A percentile compares a stretch with the other conserved stretches of the same genome.
Conservation (phyloP, 495 filamentous ascomycete species). For the Talaromyces thailandensis region DNA sequence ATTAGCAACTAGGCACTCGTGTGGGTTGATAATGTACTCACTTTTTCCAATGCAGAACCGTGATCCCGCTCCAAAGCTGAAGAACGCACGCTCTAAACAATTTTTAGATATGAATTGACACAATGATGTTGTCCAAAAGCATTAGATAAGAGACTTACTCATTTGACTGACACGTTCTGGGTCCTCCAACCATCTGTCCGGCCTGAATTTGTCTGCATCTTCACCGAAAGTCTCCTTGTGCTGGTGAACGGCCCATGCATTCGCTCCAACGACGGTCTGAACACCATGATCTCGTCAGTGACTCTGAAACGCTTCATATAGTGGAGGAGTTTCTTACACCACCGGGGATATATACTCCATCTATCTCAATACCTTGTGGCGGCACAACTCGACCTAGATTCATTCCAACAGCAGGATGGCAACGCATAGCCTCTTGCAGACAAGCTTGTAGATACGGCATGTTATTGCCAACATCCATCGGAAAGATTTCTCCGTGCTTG, state of each 20-base stretch:
- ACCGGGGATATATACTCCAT: constrained; percentile 17
- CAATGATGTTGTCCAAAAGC: neutral
- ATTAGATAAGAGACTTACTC: neutral
- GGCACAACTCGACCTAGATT: constrained; percentile 20
- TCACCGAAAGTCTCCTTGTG: constrained; percentile 34
- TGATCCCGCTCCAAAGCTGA: neutral
- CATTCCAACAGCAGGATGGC: constrained; percentile 13
- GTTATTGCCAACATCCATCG: neutral
- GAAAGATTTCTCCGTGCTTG: neutral
- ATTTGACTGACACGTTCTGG: constrained; percentile 1
- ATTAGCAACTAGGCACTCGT: neutral
- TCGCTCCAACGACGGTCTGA: constrained; percentile 16
- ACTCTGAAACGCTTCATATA: neutral
- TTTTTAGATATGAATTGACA: neutral
- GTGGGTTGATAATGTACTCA: neutral
- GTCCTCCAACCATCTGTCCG: constrained; percentile 41
- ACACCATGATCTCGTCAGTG: neutral
- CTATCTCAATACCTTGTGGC: constrained; percentile 15
- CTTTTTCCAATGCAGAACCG: neutral
- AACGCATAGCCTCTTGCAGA: constrained; percentile 28
- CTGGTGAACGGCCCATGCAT: constrained; percentile 16
- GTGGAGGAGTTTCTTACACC: neutral
- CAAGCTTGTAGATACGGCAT: constrained; percentile 42
- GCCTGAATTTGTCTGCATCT: constrained; percentile 37
- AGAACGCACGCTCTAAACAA: neutral